Conservation (phyloP, 2,329 filamentous ascomycete species). For the Teratosphaeria pseudoeucalypti region DNA sequence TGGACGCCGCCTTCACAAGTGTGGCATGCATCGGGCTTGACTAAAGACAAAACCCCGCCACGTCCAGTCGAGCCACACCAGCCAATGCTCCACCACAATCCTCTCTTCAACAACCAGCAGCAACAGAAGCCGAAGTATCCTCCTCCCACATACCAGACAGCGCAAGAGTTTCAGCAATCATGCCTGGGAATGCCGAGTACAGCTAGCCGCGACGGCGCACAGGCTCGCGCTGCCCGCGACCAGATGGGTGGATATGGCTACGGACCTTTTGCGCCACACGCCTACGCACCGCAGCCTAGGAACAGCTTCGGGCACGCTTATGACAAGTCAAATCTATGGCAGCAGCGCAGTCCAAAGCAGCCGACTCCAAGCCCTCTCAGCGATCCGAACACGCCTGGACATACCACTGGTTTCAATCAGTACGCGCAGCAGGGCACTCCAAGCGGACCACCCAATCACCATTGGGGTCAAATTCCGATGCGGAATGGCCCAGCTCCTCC, state of each 20-base stretch:
- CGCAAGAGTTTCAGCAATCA: conserved; percentile 33
- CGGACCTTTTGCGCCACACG: conserved; percentile 3
- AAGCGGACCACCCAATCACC: not conserved
- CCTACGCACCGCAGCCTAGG: conserved; percentile 1
- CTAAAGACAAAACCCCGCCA: conserved; percentile 11
- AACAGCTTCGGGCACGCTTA: conserved; percentile 17
- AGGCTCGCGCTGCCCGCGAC: conserved; percentile 25
- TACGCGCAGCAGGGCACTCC: not conserved
- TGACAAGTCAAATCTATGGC: conserved; percentile 16
- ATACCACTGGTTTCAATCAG: not conserved
- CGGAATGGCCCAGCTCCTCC: not conserved
- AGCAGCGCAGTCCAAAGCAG: conserved; percentile 20
- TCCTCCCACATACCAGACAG: conserved; percentile 32
- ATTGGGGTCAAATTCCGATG: not conserved
- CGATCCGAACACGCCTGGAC: conserved; percentile 18
- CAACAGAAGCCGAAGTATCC: conserved; percentile 11
- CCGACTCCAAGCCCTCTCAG: conserved; percentile 24
- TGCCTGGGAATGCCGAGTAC: conserved; percentile 20
- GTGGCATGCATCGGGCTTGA: conserved; percentile 15
- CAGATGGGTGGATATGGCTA: conserved; percentile 14
- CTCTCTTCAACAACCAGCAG: not conserved
- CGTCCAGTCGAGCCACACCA: conserved; percentile 3
- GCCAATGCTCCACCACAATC: conserved; percentile 4
- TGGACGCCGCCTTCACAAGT: conserved; percentile 28
- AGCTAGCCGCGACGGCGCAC: conserved; percentile 23